Evolutionary conservation across 108 stramenopile genomes (phyloP).

Genomic region (Nitzschia sp.): DNA sequence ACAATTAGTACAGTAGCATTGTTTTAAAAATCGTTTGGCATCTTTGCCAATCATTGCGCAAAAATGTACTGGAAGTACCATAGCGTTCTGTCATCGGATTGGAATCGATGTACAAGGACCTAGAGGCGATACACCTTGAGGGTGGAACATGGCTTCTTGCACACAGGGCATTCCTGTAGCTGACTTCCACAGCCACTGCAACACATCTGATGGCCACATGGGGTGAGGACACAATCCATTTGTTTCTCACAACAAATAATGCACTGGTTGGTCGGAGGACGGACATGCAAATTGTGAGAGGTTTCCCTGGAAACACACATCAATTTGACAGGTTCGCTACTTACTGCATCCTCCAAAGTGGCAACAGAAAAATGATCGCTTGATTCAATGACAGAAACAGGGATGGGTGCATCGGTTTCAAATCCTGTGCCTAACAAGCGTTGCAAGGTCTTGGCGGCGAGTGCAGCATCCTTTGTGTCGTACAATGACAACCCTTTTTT

Average conservation of each 20-base stretch:
- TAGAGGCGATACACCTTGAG: constrained; percentile 47
- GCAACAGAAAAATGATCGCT: constrained; percentile 21
- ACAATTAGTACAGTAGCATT: too few species aligned
- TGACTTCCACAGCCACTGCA: constrained; percentile 55
- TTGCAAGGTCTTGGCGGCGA: constrained; percentile 63
- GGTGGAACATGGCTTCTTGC: constrained; percentile 54
- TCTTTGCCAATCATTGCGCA: too few species aligned
- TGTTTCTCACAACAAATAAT: constrained; percentile 55
- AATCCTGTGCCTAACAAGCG: constrained; percentile 34
- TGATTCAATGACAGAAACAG: not conserved
- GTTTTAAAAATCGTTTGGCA: too few species aligned
- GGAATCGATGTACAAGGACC: not conserved
- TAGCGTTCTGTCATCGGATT: too few species aligned
- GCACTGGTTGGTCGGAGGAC: constrained; percentile 33
- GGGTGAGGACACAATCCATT: constrained; percentile 72
- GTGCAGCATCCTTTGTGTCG: constrained; percentile 37
- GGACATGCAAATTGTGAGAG: too few species aligned
- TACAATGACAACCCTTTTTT: constrained; percentile 24
- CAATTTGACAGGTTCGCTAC: not conserved
- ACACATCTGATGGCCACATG: constrained; percentile 82
- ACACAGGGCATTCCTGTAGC: constrained; percentile 53
- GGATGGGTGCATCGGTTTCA: constrained; percentile 4
- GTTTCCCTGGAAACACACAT: too few species aligned
- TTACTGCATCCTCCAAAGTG: constrained; percentile 44
- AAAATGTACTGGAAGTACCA: too few species aligned